phyloP scores from a whole-genome alignment of 495 filamentous ascomycete species.

The Aspergillus saccharolyticus region DNA sequence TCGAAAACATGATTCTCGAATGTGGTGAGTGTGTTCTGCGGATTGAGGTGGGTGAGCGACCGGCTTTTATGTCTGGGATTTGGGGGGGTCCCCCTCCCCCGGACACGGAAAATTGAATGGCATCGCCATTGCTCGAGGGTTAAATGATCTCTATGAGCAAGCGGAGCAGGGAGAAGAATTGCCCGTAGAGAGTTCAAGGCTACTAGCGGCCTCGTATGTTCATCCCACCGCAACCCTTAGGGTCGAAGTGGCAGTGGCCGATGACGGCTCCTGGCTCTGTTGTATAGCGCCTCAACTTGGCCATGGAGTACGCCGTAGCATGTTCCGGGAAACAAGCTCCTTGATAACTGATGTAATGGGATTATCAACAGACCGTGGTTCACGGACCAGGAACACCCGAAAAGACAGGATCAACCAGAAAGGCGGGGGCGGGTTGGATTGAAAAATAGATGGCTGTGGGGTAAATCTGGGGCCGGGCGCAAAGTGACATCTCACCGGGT shows the following conservation, averaged over 20 bases:
- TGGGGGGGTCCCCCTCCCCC: too few relatives aligned
- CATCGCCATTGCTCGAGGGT: neutral
- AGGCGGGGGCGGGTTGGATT: neutral
- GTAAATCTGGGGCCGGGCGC: neutral
- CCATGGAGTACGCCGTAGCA: too few relatives aligned
- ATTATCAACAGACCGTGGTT: too few relatives aligned
- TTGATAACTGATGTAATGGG: too few relatives aligned
- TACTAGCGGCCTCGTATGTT: too few relatives aligned
- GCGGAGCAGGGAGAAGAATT: neutral
- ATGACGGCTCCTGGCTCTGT: too few relatives aligned
- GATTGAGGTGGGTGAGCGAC: neutral
- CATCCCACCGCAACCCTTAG: too few relatives aligned
- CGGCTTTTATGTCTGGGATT: neutral
- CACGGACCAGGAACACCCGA: neutral
- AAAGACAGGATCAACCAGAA: neutral
- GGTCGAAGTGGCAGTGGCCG: too few relatives aligned
- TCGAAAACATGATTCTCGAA: neutral
- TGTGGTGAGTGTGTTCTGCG: neutral
- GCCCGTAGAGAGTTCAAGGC: neutral
- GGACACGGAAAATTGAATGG: neutral
- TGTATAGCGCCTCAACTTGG: too few relatives aligned
- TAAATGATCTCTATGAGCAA: neutral
- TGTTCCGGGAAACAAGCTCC: too few relatives aligned
- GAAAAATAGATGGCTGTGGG: neutral
- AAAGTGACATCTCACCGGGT: too few relatives aligned